Conservation (phyloP, 106 monocot species). For the Ottelia alismoides region DNA sequence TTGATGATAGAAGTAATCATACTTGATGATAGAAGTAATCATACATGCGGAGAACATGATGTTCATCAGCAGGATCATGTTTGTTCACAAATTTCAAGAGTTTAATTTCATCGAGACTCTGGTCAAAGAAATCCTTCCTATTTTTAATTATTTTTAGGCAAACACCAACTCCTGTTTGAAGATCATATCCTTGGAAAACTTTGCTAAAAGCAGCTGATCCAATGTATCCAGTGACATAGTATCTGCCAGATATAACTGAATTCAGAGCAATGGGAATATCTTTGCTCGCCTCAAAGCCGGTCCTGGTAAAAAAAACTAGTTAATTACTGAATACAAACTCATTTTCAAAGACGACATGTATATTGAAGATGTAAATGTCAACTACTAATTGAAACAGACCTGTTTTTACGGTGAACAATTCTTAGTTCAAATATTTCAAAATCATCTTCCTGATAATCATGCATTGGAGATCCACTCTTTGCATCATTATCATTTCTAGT, state of each 20-base stretch:
- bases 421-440: constrained; percentile 76
- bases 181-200: constrained; percentile 91
- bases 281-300: constrained; percentile 93
- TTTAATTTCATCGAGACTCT: constrained; percentile 96
- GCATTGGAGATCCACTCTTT: constrained; percentile 33
- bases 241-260: constrained; percentile 82
- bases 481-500: too few species aligned
- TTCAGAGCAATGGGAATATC: constrained; percentile 72
- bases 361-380: too few species aligned
- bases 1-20: too few species aligned
- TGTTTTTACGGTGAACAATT: constrained; percentile 89
- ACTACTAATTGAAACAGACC: too few species aligned
- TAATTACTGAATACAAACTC: constrained; percentile 2
- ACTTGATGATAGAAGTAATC: constrained; percentile 97
- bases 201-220: constrained; percentile 97
- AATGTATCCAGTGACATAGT: constrained; percentile 78
- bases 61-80: constrained; percentile 66
- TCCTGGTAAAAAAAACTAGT: constrained; percentile 40
- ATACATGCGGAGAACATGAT: constrained; percentile 73
- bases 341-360: too few species aligned
- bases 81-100: constrained; percentile 91
- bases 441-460: constrained; percentile 30
- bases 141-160: constrained; percentile 94
- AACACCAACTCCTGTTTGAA: constrained; percentile 68
- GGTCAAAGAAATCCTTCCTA: constrained; percentile 98